Evolutionary conservation across 306 rosid genomes (phyloP), one percentile per base, ranked within the genome.

Genomic region (Cicer bijugum): DNA sequence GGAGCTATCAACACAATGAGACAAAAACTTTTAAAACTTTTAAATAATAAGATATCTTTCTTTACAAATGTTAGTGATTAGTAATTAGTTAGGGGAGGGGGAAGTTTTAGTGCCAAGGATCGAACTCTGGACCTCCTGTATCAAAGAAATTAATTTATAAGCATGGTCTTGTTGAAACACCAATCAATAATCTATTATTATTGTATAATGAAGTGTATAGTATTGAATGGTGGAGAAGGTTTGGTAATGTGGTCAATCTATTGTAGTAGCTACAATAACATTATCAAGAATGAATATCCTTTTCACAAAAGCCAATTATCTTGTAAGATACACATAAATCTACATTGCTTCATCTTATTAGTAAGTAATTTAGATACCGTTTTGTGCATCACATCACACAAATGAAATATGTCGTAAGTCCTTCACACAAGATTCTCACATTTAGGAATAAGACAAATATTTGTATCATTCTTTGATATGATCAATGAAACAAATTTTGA

Each of bases 171-270:
- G 38, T 45, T 28, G 59, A 59, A 35, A 28, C 69, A 33, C 1
- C 7, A 44, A 51, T 50, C 10, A 7, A 19, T 33, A 6, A 20
- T 28, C n/a, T 68, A 67, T 67, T 60, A 17, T 40, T 39, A 10
- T 45, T 57, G 16, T 43, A n/a, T 23, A 44, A 12, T 57, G 2
- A 38, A 17, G 6, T 58, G 42, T 79, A 60, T 58, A 47, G 47
- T 23, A 59, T 42, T 67, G 50, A n/a, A 40, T 64, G 51, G 67
- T 80, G 71, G 53, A 46, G 12, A 20, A 19, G 56, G 69, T 56
- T 16, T 58, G 17, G 39, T 28, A 50, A 35, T 63, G 40, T 43
- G 14, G 67, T 53, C 67, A 55, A 7, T 69, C 28, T 37, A 9
- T 37, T 69, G 23, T 17, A 17, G 19, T 17, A 17, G 23, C 23